Evolutionary conservation across 768 basidiomycete species (phyloP).

Genomic region (Gymnopilus junonius): DNA sequence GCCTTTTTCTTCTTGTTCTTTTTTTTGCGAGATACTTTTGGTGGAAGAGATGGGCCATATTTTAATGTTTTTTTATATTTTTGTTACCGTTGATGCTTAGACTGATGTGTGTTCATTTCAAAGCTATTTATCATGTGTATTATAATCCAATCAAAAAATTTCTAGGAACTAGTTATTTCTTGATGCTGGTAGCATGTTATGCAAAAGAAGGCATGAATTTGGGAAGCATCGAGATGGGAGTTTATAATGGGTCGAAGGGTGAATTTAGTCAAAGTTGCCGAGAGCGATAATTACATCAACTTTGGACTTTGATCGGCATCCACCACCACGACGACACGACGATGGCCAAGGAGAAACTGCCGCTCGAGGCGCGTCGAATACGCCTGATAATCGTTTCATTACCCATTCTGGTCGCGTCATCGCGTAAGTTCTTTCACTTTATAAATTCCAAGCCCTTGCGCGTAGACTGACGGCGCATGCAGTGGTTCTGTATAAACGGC

Average conservation of each 20-base stretch:
- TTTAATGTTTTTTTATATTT: not conserved
- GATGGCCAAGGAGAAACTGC: conserved; percentile 34
- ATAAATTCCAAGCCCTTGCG: no score
- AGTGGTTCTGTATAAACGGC: conserved; percentile 73
- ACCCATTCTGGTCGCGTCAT: conserved; percentile 67
- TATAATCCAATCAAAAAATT: not conserved
- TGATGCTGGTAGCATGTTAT: not conserved
- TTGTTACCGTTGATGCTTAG: not conserved
- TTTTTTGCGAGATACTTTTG: not conserved
- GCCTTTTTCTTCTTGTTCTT: not conserved
- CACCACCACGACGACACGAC: conserved; percentile 4
- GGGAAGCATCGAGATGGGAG: not conserved
- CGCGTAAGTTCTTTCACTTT: conserved; percentile 48
- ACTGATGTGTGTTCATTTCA: not conserved
- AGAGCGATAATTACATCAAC: not conserved
- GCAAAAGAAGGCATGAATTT: not conserved
- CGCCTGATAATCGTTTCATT: conserved; percentile 62
- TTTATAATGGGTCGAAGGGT: no score
- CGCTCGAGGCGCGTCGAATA: conserved; percentile 42
- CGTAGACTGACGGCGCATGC: not conserved
- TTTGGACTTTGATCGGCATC: conserved; percentile 1
- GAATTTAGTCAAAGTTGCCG: not conserved
- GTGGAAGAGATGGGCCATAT: not conserved
- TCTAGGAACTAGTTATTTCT: not conserved
- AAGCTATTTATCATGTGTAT: not conserved